phyloP scores from a whole-genome alignment of 2,329 filamentous ascomycete genomes.

The Trichoderma brevicompactum region DNA sequence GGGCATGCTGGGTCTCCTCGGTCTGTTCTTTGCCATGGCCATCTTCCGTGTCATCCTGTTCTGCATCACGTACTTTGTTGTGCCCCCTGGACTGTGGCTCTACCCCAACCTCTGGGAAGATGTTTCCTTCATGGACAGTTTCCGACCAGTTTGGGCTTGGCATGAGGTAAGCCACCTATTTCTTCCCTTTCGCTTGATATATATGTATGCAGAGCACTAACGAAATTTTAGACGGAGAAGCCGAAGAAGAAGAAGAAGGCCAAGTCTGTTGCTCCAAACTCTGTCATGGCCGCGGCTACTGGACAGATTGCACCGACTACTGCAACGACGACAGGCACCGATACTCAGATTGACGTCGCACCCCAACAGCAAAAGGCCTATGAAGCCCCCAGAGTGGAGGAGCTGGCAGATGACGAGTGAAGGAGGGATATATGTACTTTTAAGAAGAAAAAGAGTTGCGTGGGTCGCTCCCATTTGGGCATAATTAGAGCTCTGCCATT shows the following conservation, averaged over 20 bases:
- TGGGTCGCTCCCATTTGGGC: background rate
- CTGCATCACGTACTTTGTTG: constrained; percentile 83
- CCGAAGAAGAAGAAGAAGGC: constrained; percentile 62
- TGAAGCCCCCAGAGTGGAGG: constrained; percentile 57
- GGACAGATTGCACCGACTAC: constrained; percentile 57
- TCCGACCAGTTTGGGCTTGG: constrained; percentile 96
- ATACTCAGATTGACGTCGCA: constrained; percentile 56
- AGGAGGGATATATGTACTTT: background rate
- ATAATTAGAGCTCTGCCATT: background rate
- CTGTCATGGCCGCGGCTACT: constrained; percentile 56
- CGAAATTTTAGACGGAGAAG: constrained; percentile 39
- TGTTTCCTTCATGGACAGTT: constrained; percentile 97
- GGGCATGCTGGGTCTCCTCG: constrained; percentile 86
- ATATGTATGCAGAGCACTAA: constrained; percentile 31
- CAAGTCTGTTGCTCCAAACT: constrained; percentile 46
- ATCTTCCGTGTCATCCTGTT: constrained; percentile 97
- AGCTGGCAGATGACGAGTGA: constrained; percentile 57
- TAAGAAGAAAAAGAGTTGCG: constrained; percentile 8
- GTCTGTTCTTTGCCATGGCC: constrained; percentile 95
- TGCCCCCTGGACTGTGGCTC: constrained; percentile 91
- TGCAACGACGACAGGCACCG: constrained; percentile 61
- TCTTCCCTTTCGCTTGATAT: background rate
- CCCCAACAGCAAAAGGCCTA: constrained; percentile 49
- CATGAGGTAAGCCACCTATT: constrained; percentile 72
- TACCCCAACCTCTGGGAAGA: constrained; percentile 99